Conservation (phyloP, 306 rosid genomes). For the Boehmeria nivea region DNA sequence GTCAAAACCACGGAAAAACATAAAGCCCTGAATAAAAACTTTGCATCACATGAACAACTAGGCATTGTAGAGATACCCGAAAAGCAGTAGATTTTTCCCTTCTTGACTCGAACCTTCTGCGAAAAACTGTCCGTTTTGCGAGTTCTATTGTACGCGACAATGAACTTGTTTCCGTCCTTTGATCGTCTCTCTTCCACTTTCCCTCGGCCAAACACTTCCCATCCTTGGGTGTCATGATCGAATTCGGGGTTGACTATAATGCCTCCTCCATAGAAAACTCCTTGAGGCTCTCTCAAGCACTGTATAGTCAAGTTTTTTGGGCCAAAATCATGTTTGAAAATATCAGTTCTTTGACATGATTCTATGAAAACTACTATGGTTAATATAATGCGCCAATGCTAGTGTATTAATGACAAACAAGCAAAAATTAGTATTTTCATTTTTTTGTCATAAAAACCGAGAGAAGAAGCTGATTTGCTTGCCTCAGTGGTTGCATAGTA, state of each 20-base stretch:
- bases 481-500: conserved; percentile 60
- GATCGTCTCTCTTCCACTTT: conserved; percentile 37
- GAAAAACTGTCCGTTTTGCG: conserved; percentile 47
- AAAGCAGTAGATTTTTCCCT: conserved; percentile 42
- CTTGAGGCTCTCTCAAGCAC: conserved; percentile 58
- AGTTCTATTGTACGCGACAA: conserved; percentile 43
- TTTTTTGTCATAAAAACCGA: no score
- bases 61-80: conserved; percentile 35
- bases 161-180: conserved; percentile 55
- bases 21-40: no score
- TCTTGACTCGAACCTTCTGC: conserved; percentile 46
- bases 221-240: conserved; percentile 46
- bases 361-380: neutral
- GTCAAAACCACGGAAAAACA: no score
- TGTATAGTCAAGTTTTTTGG: conserved; percentile 25
- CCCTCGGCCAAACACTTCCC: conserved; percentile 56
- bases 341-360: neutral
- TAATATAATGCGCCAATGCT: neutral
- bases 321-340: no score
- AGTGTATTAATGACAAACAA: no score
- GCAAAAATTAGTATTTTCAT: no score
- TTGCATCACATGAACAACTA: no score
- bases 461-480: no score
- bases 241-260: conserved; percentile 69
- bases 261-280: conserved; percentile 69